Conservation (phyloP, 306 rosid species). For the Vigna trinervia region DNA sequence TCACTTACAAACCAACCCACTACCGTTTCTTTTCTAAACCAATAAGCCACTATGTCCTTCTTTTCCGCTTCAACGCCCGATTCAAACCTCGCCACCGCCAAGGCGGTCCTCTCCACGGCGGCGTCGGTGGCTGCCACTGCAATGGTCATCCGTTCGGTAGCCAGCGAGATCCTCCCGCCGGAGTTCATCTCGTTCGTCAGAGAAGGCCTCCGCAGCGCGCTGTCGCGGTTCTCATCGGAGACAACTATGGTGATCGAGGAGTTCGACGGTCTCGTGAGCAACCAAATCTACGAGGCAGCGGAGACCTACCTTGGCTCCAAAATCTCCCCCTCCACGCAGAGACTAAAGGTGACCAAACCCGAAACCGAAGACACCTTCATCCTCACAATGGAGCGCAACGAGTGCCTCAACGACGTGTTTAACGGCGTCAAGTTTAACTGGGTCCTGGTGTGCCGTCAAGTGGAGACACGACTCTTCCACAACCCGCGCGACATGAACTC, state of each 20-base stretch:
- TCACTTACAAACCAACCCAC: background rate
- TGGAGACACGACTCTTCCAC: slow-evolving; percentile 25
- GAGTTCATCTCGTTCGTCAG: slow-evolving; percentile 50
- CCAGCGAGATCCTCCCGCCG: slow-evolving; percentile 59
- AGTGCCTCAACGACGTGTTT: slow-evolving; percentile 55
- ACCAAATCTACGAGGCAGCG: slow-evolving; percentile 71
- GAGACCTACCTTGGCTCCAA: slow-evolving; percentile 61
- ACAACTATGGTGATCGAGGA: slow-evolving; percentile 71
- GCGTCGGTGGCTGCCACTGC: slow-evolving; percentile 70
- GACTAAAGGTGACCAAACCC: slow-evolving; percentile 58
- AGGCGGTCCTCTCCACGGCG: slow-evolving; percentile 56
- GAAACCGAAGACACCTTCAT: slow-evolving; percentile 49
- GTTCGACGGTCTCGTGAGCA: slow-evolving; percentile 65
- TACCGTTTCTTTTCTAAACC: background rate
- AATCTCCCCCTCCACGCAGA: slow-evolving; percentile 55
- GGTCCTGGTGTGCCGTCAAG: slow-evolving; percentile 50
- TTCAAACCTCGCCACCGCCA: slow-evolving; percentile 58
- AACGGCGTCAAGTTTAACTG: slow-evolving; percentile 60
- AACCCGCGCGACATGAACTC: slow-evolving; percentile 48
- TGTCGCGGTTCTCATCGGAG: slow-evolving; percentile 56
- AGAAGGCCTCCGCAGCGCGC: slow-evolving; percentile 35
- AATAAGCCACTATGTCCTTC: background rate
- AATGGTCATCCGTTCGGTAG: slow-evolving; percentile 60
- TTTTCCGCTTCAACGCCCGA: slow-evolving; percentile 49
- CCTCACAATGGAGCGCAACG: slow-evolving; percentile 57